Conservation (phyloP, 768 basidiomycete genomes). For the Mycena capillaripes region DNA sequence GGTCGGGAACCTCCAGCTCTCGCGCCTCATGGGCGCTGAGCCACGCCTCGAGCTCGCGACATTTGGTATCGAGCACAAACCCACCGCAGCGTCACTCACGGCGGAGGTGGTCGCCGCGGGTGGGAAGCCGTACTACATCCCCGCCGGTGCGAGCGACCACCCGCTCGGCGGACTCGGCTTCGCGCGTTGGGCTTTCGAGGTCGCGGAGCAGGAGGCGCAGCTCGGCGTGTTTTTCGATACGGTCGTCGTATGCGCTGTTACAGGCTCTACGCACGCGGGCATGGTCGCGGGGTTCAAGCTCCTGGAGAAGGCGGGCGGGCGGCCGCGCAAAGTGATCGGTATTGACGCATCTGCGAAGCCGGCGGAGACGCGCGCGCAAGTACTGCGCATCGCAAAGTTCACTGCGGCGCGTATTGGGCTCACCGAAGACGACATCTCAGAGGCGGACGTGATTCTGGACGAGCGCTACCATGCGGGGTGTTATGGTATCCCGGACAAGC, state of each 20-base stretch:
- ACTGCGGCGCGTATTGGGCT: constrained; percentile 39
- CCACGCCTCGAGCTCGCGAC: constrained; percentile 36
- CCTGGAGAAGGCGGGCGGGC: constrained; percentile 31
- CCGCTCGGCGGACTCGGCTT: constrained; percentile 43
- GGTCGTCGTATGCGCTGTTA: constrained; percentile 41
- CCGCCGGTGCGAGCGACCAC: constrained; percentile 42
- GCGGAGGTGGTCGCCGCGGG: constrained; percentile 33
- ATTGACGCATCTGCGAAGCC: constrained; percentile 43
- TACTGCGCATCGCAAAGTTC: constrained; percentile 38
- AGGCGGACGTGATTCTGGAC: constrained; percentile 40
- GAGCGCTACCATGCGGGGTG: constrained; percentile 41
- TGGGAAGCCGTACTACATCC: constrained; percentile 43
- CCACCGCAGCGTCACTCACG: constrained; percentile 35
- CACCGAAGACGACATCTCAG: constrained; percentile 34
- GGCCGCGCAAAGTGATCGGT: constrained; percentile 35
- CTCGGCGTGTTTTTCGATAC: constrained; percentile 42
- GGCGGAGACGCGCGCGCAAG: constrained; percentile 37
- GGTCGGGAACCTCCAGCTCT: constrained; percentile 42
- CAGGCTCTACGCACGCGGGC: constrained; percentile 41
- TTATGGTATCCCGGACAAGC: constrained; percentile 42
- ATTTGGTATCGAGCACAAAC: constrained; percentile 43
- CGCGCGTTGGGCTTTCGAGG: constrained; percentile 42
- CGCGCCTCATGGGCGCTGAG: constrained; percentile 43
- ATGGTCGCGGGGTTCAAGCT: constrained; percentile 44
- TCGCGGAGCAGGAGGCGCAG: constrained; percentile 37